A percentile compares a stretch with the other conserved stretches of the same genome.
Evolutionary conservation across 2,329 filamentous ascomycete genomes (phyloP).

Genomic region (Neonectria faginata): DNA sequence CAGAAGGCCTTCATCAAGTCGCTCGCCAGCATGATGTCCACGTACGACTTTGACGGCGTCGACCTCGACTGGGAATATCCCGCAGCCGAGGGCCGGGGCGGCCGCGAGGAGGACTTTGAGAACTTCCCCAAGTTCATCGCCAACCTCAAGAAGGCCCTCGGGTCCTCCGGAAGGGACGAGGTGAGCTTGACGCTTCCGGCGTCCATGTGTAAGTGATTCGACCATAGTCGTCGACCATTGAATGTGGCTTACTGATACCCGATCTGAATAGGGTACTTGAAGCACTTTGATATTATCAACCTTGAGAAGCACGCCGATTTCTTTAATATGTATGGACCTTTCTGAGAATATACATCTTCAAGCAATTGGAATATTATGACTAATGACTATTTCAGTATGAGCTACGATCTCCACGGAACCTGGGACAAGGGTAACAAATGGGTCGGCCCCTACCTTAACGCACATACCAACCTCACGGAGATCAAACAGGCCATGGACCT

Average conservation of each 20-base stretch:
- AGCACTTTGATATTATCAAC: constrained; percentile 40
- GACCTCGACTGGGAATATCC: constrained; percentile 48
- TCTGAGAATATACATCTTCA: too few species aligned
- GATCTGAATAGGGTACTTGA: constrained; percentile 40
- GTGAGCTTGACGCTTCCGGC: constrained; percentile 31
- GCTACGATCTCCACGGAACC: constrained; percentile 28
- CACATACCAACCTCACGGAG: constrained; percentile 35
- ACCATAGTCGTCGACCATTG: too few species aligned
- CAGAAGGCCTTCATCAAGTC: constrained; percentile 4
- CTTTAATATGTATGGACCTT: constrained; percentile 7
- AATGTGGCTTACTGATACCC: too few species aligned
- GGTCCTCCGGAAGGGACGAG: constrained; percentile 32
- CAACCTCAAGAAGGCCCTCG: constrained; percentile 25
- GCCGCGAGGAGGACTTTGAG: constrained; percentile 49
- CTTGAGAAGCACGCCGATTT: constrained; percentile 33
- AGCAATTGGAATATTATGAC: too few species aligned
- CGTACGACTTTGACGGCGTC: constrained; percentile 40
- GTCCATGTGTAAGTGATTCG: constrained; percentile 30
- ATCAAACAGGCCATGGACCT: constrained; percentile 23
- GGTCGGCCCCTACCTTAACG: constrained; percentile 16
- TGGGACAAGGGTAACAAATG: constrained; percentile 20
- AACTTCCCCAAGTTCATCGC: constrained; percentile 48
- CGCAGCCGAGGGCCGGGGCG: constrained; percentile 52
- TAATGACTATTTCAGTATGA: too few species aligned
- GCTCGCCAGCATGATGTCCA: constrained; percentile 27